These are phyloP conservation scores for Panaeolus cyanescens DNA, from an alignment of 768 basidiomycete genomes.

Conservation along the genomic window DNA sequence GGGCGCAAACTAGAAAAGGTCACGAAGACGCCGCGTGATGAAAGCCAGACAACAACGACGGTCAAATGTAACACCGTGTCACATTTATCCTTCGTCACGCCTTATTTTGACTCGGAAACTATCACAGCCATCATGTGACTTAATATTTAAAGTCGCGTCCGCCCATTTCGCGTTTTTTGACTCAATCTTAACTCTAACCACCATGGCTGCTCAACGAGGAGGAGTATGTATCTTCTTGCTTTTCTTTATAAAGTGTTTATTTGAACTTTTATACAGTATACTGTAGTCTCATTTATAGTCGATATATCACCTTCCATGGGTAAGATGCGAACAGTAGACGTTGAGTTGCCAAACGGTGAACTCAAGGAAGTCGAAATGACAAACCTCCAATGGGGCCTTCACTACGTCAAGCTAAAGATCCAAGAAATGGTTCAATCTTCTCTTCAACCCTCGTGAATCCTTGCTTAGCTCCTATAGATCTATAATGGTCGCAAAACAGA, in stretches of 20 bases:
- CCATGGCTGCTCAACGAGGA: slow-evolving; percentile 78
- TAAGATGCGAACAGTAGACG: slow-evolving; percentile 53
- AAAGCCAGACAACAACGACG: slow-evolving; percentile 29
- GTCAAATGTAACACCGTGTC: slow-evolving; percentile 16
- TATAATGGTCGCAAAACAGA: slow-evolving; percentile 92
- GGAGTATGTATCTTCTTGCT: slow-evolving; percentile 52
- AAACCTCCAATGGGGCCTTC: slow-evolving; percentile 79
- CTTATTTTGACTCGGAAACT: not conserved
- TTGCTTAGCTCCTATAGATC: slow-evolving; percentile 54
- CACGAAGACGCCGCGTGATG: slow-evolving; percentile 37
- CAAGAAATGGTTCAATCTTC: slow-evolving; percentile 76
- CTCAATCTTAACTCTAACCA: slow-evolving; percentile 18
- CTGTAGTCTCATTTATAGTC: slow-evolving; percentile 86
- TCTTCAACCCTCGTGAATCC: not conserved
- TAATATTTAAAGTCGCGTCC: slow-evolving; percentile 33
- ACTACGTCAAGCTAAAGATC: slow-evolving; percentile 87
- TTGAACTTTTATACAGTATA: slow-evolving; percentile 53
- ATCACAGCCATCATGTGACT: slow-evolving; percentile 22
- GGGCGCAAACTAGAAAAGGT: slow-evolving; percentile 22
- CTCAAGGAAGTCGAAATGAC: slow-evolving; percentile 58
- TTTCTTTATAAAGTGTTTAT: slow-evolving; percentile 6
- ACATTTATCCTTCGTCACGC: too few relatives aligned
- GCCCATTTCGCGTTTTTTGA: not conserved
- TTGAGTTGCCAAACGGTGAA: slow-evolving; percentile 57
- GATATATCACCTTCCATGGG: slow-evolving; percentile 91